A percentile compares a stretch with the other conserved stretches of the same genome.
Evolutionary conservation across 1,139 yeast genomes (phyloP).

Genomic region (Sugiyamaella japonica): DNA sequence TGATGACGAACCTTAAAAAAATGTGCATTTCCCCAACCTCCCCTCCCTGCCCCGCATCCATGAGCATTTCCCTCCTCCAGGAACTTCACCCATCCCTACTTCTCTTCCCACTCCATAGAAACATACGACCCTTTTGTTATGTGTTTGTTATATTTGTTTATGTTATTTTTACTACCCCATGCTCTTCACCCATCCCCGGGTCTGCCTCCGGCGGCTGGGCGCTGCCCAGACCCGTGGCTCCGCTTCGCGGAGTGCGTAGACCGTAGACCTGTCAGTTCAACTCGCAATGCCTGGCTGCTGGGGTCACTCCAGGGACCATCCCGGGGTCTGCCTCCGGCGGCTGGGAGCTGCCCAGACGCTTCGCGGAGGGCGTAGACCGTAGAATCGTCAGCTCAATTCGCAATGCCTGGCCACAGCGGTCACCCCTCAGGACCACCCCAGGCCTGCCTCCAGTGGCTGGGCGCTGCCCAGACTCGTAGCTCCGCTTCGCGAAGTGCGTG

Average conservation of each 20-base stretch:
- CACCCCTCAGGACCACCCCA: too few species aligned
- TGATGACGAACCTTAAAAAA: constrained; percentile 41
- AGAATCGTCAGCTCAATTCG: too few species aligned
- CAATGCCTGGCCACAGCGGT: too few species aligned
- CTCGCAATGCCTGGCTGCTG: background rate
- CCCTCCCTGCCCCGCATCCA: background rate
- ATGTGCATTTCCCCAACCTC: background rate
- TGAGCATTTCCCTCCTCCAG: background rate
- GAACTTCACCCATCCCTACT: background rate
- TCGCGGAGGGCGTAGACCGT: too few species aligned
- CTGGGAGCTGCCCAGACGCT: too few species aligned
- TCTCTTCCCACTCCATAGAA: constrained; percentile 1
- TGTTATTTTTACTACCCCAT: background rate
- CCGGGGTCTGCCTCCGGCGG: too few species aligned
- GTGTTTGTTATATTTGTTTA: constrained; percentile 1
- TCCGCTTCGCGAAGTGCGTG: constrained; percentile 9
- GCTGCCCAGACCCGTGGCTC: constrained; percentile 8
- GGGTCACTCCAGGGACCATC: background rate
- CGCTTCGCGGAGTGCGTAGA: constrained; percentile 8
- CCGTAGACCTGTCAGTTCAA: background rate
- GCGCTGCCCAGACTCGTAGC: constrained; percentile 10
- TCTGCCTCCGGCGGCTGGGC: constrained; percentile 16
- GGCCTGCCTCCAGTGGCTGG: constrained; percentile 14
- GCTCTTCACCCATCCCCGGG: background rate
- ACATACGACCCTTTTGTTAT: background rate